phyloP scores from a whole-genome alignment of 306 rosid species.

The Macrotyloma uniflorum region DNA sequence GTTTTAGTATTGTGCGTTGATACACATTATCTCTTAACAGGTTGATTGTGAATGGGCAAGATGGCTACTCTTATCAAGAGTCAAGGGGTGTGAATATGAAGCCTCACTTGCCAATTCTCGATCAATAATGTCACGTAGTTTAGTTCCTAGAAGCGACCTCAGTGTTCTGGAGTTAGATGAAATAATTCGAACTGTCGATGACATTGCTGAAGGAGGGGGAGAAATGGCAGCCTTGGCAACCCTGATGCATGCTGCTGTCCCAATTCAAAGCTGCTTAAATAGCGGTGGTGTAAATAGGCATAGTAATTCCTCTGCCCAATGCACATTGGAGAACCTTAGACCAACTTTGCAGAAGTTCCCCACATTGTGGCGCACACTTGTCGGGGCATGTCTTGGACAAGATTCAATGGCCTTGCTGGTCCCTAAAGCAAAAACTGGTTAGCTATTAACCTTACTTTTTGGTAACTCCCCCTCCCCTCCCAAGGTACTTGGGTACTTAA shows the following conservation, averaged over 20 bases:
- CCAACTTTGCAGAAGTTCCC: constrained; percentile 85
- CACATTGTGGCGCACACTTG: constrained; percentile 80
- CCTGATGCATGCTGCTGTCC: constrained; percentile 79
- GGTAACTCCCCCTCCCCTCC: constrained; percentile 5
- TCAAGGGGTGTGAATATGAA: constrained; percentile 82
- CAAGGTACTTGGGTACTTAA: constrained; percentile 27
- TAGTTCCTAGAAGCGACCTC: constrained; percentile 66
- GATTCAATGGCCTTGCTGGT: constrained; percentile 61
- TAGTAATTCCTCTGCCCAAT: constrained; percentile 80
- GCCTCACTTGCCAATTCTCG: constrained; percentile 94
- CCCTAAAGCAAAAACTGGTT: constrained; percentile 75
- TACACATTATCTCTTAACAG: constrained; percentile 52
- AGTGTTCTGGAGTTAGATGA: constrained; percentile 74
- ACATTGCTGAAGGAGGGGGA: constrained; percentile 97
- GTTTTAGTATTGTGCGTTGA: constrained; percentile 29
- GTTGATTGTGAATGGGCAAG: constrained; percentile 93
- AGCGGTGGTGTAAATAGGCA: constrained; percentile 84
- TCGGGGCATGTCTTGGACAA: constrained; percentile 81
- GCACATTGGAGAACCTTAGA: constrained; percentile 93
- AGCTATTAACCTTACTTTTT: constrained; percentile 42
- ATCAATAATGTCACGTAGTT: constrained; percentile 60
- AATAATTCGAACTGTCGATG: constrained; percentile 89
- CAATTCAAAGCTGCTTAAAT: constrained; percentile 79
- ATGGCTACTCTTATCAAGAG: constrained; percentile 85
- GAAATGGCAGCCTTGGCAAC: constrained; percentile 98